These are phyloP conservation scores for Cryptococcus wingfieldii DNA, from an alignment of 1,284 basidiomycete species.

Conservation along the genomic window DNA sequence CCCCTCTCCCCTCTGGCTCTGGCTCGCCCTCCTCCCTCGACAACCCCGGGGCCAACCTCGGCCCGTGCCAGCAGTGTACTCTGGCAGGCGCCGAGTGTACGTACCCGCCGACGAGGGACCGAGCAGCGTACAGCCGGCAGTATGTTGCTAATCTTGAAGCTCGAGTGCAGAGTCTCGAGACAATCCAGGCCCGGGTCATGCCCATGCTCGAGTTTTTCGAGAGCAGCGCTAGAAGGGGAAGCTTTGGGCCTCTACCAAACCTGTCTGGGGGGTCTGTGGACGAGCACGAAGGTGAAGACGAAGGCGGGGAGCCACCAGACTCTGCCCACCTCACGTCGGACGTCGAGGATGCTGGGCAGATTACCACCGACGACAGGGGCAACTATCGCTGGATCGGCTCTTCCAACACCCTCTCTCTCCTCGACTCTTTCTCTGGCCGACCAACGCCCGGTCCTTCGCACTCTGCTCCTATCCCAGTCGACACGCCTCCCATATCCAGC, in stretches of 20 bases:
- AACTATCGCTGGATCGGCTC: constrained; percentile 89
- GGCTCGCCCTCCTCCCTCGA: background rate
- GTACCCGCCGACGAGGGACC: constrained; percentile 45
- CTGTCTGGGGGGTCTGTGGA: background rate
- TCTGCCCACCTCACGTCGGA: constrained; percentile 1
- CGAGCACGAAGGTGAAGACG: background rate
- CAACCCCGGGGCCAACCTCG: constrained; percentile 1
- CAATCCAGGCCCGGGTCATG: constrained; percentile 28
- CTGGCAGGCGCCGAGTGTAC: constrained; percentile 36
- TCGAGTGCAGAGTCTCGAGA: constrained; percentile 45
- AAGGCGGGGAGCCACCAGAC: constrained; percentile 48
- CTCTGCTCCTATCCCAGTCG: background rate
- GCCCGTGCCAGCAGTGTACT: constrained; percentile 42
- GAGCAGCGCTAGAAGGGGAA: constrained; percentile 5
- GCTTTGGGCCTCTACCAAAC: background rate
- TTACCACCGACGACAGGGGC: constrained; percentile 80
- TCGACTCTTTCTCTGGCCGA: constrained; percentile 67
- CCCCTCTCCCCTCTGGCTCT: background rate
- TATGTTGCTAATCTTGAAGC: constrained; percentile 45
- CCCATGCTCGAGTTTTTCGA: constrained; percentile 41
- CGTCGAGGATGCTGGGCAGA: constrained; percentile 70
- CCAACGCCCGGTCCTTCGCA: constrained; percentile 1
- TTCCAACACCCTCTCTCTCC: constrained; percentile 82
- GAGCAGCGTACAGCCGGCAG: constrained; percentile 44
- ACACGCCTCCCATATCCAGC: constrained; percentile 5